Evolutionary conservation across 2,329 filamentous ascomycete species (phyloP).

Genomic region (Tothia fuscella): DNA sequence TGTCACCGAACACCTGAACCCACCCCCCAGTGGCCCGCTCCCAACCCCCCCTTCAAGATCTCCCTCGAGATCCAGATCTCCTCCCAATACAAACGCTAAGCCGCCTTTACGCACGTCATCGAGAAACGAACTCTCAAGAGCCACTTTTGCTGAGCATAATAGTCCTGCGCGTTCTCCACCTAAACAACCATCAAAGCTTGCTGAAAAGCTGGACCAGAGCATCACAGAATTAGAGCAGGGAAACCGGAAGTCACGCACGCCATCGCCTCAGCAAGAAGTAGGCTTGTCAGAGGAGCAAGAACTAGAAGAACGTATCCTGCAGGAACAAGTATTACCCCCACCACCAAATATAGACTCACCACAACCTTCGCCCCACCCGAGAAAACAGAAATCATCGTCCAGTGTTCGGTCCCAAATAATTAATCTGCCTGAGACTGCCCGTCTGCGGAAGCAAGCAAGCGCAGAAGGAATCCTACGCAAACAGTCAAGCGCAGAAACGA

Average conservation of each 20-base stretch:
- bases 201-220: too few relatives aligned
- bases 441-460: constrained; percentile 10
- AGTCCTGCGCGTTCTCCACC: too few relatives aligned
- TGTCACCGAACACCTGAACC: background rate
- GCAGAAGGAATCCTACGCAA: constrained; percentile 3
- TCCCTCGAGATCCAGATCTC: constrained; percentile 5
- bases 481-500: constrained; percentile 3
- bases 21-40: constrained; percentile 4
- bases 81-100: background rate
- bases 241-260: too few relatives aligned
- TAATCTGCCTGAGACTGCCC: constrained; percentile 9
- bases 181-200: too few relatives aligned
- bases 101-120: background rate
- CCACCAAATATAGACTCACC: too few relatives aligned
- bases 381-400: constrained; percentile 9
- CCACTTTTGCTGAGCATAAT: too few relatives aligned
- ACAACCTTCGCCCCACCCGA: background rate
- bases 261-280: too few relatives aligned
- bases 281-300: too few relatives aligned
- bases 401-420: constrained; percentile 10
- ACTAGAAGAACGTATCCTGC: too few relatives aligned
- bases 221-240: too few relatives aligned
- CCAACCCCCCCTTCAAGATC: constrained; percentile 4
- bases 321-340: too few relatives aligned
- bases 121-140: background rate